Evolutionary conservation across 2,329 filamentous ascomycete genomes (phyloP), one percentile per base, ranked within the genome.

Genomic region (Aspergillus pseudoterreus): DNA sequence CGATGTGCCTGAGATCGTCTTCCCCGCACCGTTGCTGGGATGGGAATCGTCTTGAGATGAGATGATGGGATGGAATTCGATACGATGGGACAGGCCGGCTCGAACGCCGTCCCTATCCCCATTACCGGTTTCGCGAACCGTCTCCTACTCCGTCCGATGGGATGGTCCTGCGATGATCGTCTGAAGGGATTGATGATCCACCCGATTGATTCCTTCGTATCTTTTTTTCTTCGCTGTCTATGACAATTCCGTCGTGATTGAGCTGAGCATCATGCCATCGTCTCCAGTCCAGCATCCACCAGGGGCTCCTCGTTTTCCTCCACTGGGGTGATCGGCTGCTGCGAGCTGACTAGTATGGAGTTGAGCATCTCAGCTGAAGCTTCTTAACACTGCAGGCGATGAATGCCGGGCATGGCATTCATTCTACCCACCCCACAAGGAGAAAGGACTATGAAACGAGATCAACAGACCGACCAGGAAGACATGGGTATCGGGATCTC

Each of bases 21-120:
- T 57, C 58, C 58, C 58, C 58, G 57, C 58, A 61, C 58, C 53
- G 53, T 55, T 56, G 53, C 50, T 51, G 46, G 21, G 12, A 56
- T 43, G 27, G 5, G 17, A 41, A 10, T 12, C 14, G 17, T 6
- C 4, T 10, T 41, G 38, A 15, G 17, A 41, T 19, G 38, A 41
- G 9, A 41, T 41, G 38, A 41, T 17, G n/a, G 17, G 38, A n/a
- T 15, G 14, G 17, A 11, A 12, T 15, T 41, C 4, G 15, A 41
- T 41, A 21, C 22, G 22, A 22, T 22, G 22, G 22, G 22, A 22
- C 6, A 22, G 22, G 32, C 43, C 32, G 24, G 27, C 10, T 30
- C 10, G 8, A 9, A 30, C 9, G 27, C 27, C 27, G 27, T 30
- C 9, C 3, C 27, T 10, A 9, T 27, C 24, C 5, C 24, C 24